Base-by-base conservation (phyloP, 495 filamentous ascomycete species). In the Thermochaetoides thermophila region DNA sequence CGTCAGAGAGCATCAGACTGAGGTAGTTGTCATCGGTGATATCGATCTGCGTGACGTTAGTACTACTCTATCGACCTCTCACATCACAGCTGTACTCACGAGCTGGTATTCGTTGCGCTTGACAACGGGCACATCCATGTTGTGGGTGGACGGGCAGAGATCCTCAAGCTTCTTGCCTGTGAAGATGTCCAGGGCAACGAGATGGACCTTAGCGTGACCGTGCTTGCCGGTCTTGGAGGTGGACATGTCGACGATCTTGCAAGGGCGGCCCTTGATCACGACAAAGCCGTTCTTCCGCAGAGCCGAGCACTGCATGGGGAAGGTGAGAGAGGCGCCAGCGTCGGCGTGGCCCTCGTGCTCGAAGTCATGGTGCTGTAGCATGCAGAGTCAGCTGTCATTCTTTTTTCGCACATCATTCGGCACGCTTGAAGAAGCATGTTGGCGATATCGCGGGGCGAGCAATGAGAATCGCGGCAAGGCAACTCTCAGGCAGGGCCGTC, bases 211-310 rank as follows among this genome's bases (percentile, higher is more conserved):
- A 62, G 89, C 89, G 78, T 99, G 89, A 61, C 89, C 89, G 80
- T 99, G 89, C 82, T 99, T 99, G 61, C 89, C 89, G 43, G 89
- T 99, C 84, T 99, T 99, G 56, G 89, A 99, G 65, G 89, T 99
- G 42, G 81, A 87, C 89, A 99, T 99, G 55, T 95, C 89, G 60
- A 95, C 82, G 50, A 99, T 99, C 78, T 95, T 96, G 85, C 89
- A 99, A 42, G 89, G 89, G 50, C 89, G 87, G 57, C 69, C 64
- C 75, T 99, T 96, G 66, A 99, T 96, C 52, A 87, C 80, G 66
- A 99, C 89, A 51, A 76, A 74, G 48, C 89, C 89, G 76, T 87
- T 89, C 85, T 99, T 96, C 52, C 89, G 76, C 69, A 99, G 74
- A 47, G 89, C 87, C 64, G 89, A 99, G 66, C 89, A 99, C 71